Percentiles rank a stretch among this genome's conserved stretches.
These are phyloP conservation scores for Articulospora tetracladia DNA, from an alignment of 495 filamentous ascomycete genomes.

Conservation along the genomic window DNA sequence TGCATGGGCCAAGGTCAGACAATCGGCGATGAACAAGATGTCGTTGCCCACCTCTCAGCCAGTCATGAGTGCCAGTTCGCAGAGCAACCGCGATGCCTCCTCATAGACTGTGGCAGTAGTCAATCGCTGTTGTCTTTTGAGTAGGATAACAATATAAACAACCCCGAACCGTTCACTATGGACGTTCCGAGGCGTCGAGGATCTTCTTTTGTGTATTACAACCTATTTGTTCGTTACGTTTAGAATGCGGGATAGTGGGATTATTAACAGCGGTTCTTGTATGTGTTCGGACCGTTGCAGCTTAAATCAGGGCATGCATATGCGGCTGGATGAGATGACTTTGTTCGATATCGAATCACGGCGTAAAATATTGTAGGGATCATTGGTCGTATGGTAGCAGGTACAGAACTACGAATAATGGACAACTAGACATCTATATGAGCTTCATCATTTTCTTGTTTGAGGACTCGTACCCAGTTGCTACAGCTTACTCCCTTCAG, in stretches of 20 bases:
- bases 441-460: background rate
- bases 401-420: constrained; percentile 25
- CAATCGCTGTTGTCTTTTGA: background rate
- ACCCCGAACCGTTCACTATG: background rate
- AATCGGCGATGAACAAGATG: constrained; percentile 59
- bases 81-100: constrained; percentile 78
- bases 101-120: constrained; percentile 14
- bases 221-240: constrained; percentile 13
- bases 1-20: constrained; percentile 85
- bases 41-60: constrained; percentile 63
- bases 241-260: constrained; percentile 12
- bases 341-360: background rate
- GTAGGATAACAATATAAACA: background rate
- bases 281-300: constrained; percentile 2
- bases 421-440: constrained; percentile 17
- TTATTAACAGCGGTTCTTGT: constrained; percentile 7
- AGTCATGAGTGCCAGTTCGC: constrained; percentile 83
- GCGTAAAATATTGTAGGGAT: constrained; percentile 17
- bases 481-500: constrained; percentile 2
- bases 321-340: background rate
- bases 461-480: background rate
- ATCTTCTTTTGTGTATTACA: constrained; percentile 24
- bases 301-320: constrained; percentile 6
- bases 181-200: background rate
- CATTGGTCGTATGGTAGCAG: constrained; percentile 1